Conservation (phyloP, 345 rosid genomes). For the Acer yangbiense region DNA sequence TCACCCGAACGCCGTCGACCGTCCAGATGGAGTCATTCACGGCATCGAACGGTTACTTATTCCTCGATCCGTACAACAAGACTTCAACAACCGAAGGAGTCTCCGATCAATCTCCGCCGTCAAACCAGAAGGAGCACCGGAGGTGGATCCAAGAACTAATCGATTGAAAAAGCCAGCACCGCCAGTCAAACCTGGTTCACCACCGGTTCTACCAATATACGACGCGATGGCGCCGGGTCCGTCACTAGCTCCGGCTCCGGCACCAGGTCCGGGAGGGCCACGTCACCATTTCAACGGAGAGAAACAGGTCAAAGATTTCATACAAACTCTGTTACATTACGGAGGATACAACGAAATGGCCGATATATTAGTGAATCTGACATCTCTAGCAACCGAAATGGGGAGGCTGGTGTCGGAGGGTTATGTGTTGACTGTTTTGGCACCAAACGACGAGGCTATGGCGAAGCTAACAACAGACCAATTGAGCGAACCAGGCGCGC, state of each 20-base stretch:
- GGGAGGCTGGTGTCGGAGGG: constrained; percentile 57
- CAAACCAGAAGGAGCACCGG: constrained; percentile 56
- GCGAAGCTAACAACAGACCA: constrained; percentile 56
- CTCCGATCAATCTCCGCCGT: constrained; percentile 54
- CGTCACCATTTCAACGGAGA: constrained; percentile 53
- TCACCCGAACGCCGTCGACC: constrained; percentile 41
- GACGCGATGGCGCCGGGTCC: constrained; percentile 60
- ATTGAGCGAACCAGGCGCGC: constrained; percentile 56
- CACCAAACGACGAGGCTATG: constrained; percentile 65
- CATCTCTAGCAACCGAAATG: constrained; percentile 56
- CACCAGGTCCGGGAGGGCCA: constrained; percentile 62
- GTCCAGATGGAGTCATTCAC: constrained; percentile 60
- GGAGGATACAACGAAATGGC: constrained; percentile 67
- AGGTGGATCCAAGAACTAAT: constrained; percentile 48
- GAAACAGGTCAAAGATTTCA: constrained; percentile 58
- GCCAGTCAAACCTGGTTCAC: constrained; percentile 37
- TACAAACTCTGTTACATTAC: constrained; percentile 48
- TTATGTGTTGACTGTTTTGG: constrained; percentile 55
- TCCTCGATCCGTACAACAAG: constrained; percentile 53
- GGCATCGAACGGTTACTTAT: constrained; percentile 49
- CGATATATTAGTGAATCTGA: constrained; percentile 53
- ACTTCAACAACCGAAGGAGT: constrained; percentile 47
- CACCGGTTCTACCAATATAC: constrained; percentile 45
- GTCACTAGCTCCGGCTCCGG: constrained; percentile 54
- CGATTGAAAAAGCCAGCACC: constrained; percentile 44